These are phyloP conservation scores for button mushroom (Agaricus bisporus) DNA, from an alignment of 768 basidiomycete genomes.

Conservation along the genomic window DNA sequence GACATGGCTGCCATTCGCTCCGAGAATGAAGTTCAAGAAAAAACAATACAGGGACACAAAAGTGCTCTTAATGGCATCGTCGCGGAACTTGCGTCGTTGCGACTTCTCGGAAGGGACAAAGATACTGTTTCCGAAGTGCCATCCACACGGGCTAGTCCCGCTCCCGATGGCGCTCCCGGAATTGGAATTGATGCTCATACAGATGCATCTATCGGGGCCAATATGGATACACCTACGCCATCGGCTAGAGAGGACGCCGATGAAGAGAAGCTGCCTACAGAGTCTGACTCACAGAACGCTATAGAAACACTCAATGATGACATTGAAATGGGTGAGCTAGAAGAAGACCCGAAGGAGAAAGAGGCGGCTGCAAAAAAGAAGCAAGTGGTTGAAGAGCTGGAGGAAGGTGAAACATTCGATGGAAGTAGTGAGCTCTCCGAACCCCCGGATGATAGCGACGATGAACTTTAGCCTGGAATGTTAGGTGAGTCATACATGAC, in stretches of 20 bases:
- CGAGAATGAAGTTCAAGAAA: slow-evolving; percentile 71
- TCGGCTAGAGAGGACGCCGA: slow-evolving; percentile 17
- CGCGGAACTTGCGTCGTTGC: slow-evolving; percentile 50
- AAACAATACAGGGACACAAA: slow-evolving; percentile 63
- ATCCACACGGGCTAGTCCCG: slow-evolving; percentile 44
- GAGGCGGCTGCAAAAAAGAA: slow-evolving; percentile 39
- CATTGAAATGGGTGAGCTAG: slow-evolving; percentile 90
- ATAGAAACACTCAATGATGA: slow-evolving; percentile 42
- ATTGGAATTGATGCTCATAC: slow-evolving; percentile 11
- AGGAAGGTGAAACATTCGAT: slow-evolving; percentile 85
- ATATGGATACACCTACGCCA: slow-evolving; percentile 9
- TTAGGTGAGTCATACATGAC: slow-evolving; percentile 12
- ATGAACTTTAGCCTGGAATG: slow-evolving; percentile 14
- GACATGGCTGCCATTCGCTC: slow-evolving; percentile 70
- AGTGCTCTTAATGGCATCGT: slow-evolving; percentile 61
- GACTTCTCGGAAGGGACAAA: slow-evolving; percentile 64
- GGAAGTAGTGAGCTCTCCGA: slow-evolving; percentile 74
- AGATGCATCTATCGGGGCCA: slow-evolving; percentile 3
- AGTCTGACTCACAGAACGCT: slow-evolving; percentile 13
- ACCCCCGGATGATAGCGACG: slow-evolving; percentile 50
- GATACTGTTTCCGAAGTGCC: slow-evolving; percentile 40
- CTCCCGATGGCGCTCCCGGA: slow-evolving; percentile 10
- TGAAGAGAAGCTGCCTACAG: slow-evolving; percentile 20
- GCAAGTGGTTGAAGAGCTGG: slow-evolving; percentile 57
- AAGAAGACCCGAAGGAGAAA: slow-evolving; percentile 58